Base-by-base conservation (phyloP, 306 rosid species). In the Cyamopsis tetragonoloba region DNA sequence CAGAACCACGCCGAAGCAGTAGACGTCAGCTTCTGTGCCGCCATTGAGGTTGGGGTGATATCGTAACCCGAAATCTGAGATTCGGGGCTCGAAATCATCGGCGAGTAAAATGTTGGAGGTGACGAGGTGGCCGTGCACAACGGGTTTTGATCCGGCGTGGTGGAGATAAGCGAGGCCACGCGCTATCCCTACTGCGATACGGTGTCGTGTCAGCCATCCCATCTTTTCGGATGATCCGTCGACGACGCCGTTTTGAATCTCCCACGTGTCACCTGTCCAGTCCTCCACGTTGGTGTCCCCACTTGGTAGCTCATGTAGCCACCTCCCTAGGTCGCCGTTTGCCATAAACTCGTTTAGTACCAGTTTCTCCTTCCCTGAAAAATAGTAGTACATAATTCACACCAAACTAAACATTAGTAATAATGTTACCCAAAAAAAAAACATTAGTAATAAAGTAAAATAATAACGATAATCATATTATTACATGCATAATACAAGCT, bases 121-220 rank as follows among this genome's bases (percentile, higher is more conserved):
- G 5, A 87, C 93, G 4, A 89, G 71, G 80, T 88, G 96, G 71
- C 96, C 96, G 54, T 92, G 96, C 5, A 84, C 73, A 0, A 89
- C 72, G 1, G 96, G 91, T 32, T 66, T 86, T 1, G 98, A 87
- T 12, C 96, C 80, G 0, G 93, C 96, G 34, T 92, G 98, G 73
- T 92, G 96, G 12, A 92, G 96, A 15, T 79, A 92, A 0, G 93
- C 98, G 2, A 92, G 77, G 4, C 98, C 98, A 54, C 98, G 96
- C 2, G 96, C 98, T 58, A 92, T 82, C 3, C 98, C 96, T 0
- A 89, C 88, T 0, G 98, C 88, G 0, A 92, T 83, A 17, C 89
- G 91, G 74, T 92, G 96, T 78, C 93, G 96, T 79, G 83, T 86
- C 5, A 42, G 53, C 98, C 98, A 92, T 0, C 86, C 87, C 74